Evolutionary conservation across 73 alveolate species (phyloP), one percentile per base, ranked within the genome.

Genomic region (Blepharisma japonicum): DNA sequence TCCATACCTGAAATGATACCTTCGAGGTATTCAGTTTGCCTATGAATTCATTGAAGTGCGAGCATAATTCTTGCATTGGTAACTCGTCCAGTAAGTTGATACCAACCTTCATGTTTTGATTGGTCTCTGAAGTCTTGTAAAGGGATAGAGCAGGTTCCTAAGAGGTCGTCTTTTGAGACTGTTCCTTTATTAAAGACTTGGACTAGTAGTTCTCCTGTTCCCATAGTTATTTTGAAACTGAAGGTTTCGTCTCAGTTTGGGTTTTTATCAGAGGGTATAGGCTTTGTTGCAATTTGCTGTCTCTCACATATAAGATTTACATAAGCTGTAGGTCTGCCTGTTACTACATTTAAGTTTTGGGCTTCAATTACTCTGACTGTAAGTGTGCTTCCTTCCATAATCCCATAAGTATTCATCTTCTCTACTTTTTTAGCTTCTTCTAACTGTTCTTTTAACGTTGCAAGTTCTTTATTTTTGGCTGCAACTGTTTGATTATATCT

Each of bases 211-310:
- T 55, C 81, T 55, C 78, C 90, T 9, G 71, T 55, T 11, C 90
- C 90, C 6, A 56, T 54, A 4, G 38, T 71, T 21, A 87, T 86
- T 23, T 55, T 81, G 68, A 87, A 87, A 32, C 83, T 71, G 70
- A 87, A 87, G 4, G 74, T 70, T 67, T 87, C 94, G 50, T 87
- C 80, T 90, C 94, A 87, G 7, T 61, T 81, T 0, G 94, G 94
- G 68, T 87, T 87, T 6, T 77, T 39, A 20, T 86, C 80, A 7
- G 66, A 50, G 53, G 42, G 21, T 21, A 84, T 68, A 9, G 11
- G 46, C 11, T 79, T 83, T 6, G 90, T 77, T 54, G 77, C 77
- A 1, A 39, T 46, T 32, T 32, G 8, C 47, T 87, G 68, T 0
- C 77, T 80, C 50, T 82, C 94, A 5, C 86, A 53, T 48, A 61